Percentiles rank a stretch among this genome's conserved stretches.
These are phyloP conservation scores for Diaporthe vexans DNA, from an alignment of 2,329 filamentous ascomycete species.

Conservation along the genomic window DNA sequence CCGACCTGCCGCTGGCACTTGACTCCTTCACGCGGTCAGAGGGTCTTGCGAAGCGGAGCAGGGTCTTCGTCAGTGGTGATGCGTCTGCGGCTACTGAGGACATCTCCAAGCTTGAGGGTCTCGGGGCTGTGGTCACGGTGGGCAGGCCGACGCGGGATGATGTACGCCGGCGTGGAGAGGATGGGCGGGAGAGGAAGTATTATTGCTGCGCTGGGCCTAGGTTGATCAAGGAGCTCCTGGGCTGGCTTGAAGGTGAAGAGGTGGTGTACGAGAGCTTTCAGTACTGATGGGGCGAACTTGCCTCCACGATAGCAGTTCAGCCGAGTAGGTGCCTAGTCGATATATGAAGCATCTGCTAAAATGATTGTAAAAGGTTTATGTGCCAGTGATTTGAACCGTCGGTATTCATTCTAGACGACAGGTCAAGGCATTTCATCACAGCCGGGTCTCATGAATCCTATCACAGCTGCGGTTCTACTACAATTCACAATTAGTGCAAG, in stretches of 20 bases:
- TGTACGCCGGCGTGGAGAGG: constrained; percentile 55
- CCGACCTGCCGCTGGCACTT: constrained; percentile 73
- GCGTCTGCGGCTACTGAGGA: constrained; percentile 41
- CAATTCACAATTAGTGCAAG: background rate
- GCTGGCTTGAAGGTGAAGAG: constrained; percentile 68
- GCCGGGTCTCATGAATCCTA: background rate
- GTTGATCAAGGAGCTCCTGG: constrained; percentile 57
- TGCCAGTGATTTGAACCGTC: background rate
- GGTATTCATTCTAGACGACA: background rate
- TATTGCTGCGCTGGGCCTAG: constrained; percentile 63
- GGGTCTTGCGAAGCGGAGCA: constrained; percentile 65
- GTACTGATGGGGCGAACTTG: constrained; percentile 57
- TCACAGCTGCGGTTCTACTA: background rate
- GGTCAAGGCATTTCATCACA: background rate
- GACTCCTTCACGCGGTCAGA: constrained; percentile 69
- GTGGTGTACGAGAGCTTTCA: constrained; percentile 73
- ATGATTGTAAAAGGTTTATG: no score
- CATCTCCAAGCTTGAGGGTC: constrained; percentile 48
- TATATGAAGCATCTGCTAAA: background rate
- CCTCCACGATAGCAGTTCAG: background rate
- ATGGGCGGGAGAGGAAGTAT: constrained; percentile 60
- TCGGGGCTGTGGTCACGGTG: constrained; percentile 52
- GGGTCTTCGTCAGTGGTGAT: constrained; percentile 75
- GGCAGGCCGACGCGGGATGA: constrained; percentile 59
- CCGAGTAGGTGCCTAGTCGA: no score